phyloP scores from a whole-genome alignment of 257 asterid species.

The Perilla frutescens region DNA sequence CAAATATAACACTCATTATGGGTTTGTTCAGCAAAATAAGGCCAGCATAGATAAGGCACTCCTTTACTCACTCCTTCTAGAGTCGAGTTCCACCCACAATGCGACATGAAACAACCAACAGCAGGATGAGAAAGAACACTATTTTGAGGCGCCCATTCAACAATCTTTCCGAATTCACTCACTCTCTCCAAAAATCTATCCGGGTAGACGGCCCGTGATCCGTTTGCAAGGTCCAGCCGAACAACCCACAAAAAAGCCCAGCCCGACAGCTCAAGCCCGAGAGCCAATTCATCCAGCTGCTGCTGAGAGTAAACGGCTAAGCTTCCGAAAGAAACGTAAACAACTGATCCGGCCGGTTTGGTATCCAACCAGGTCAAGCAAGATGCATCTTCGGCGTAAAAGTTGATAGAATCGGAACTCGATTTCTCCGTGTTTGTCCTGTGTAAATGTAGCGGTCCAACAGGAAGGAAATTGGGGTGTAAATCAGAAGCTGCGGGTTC shows the following conservation, averaged over 20 bases:
- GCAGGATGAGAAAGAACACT: conserved; percentile 36
- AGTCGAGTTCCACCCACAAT: conserved; percentile 17
- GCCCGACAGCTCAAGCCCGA: conserved; percentile 44
- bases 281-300: conserved; percentile 37
- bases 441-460: conserved; percentile 40
- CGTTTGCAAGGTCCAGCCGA: conserved; percentile 34
- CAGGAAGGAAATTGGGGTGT: conserved; percentile 32
- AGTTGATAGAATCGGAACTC: conserved; percentile 21
- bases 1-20: conserved; percentile 25
- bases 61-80: conserved; percentile 39
- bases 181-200: conserved; percentile 37
- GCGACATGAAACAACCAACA: neutral
- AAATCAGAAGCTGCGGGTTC: neutral
- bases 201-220: conserved; percentile 30
- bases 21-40: conserved; percentile 42
- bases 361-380: conserved; percentile 42
- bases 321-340: conserved; percentile 52
- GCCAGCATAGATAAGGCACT: conserved; percentile 50
- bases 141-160: too few species aligned
- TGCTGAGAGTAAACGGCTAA: conserved; percentile 25
- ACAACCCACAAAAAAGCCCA: conserved; percentile 45
- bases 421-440: neutral
- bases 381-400: conserved; percentile 39
- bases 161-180: too few species aligned
- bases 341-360: conserved; percentile 36